phyloP scores from a whole-genome alignment of 1,284 basidiomycete species.

The Phylloporus sp. region DNA sequence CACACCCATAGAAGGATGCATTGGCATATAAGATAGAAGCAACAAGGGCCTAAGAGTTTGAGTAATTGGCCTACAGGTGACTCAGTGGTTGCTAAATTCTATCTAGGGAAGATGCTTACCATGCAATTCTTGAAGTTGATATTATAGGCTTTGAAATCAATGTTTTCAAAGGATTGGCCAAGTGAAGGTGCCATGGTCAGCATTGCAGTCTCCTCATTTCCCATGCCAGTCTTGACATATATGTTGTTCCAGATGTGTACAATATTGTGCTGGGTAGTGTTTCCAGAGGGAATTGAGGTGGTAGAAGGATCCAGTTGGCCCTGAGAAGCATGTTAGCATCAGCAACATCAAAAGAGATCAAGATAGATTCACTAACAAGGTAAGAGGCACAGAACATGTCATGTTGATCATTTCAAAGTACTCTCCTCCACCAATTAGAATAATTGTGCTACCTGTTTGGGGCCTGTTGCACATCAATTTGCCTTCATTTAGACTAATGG shows the following conservation, averaged over 20 bases:
- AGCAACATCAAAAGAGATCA: background rate
- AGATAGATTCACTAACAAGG: slow-evolving; percentile 48
- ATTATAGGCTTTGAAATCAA: slow-evolving; percentile 68
- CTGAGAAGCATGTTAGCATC: slow-evolving; percentile 35
- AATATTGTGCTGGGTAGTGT: slow-evolving; percentile 49
- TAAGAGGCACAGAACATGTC: slow-evolving; percentile 55
- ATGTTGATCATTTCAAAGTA: slow-evolving; percentile 67
- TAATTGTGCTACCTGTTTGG: slow-evolving; percentile 43
- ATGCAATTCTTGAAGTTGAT: slow-evolving; percentile 70
- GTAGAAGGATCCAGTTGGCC: slow-evolving; percentile 51
- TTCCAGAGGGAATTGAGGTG: slow-evolving; percentile 36
- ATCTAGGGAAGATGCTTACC: slow-evolving; percentile 36
- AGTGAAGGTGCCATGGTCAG: slow-evolving; percentile 55
- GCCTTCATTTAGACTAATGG: background rate
- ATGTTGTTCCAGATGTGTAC: slow-evolving; percentile 57
- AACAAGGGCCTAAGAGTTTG: slow-evolving; percentile 62
- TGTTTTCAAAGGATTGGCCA: slow-evolving; percentile 56
- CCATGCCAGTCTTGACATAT: slow-evolving; percentile 46
- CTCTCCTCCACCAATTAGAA: slow-evolving; percentile 63
- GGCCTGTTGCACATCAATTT: slow-evolving; percentile 38
- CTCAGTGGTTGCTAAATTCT: background rate
- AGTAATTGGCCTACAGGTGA: slow-evolving; percentile 53
- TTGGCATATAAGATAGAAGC: slow-evolving; percentile 65
- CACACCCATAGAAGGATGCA: slow-evolving; percentile 70
- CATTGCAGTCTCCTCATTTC: slow-evolving; percentile 58